These are phyloP conservation scores for Zea mays DNA, from an alignment of 176 grass and related monocot genomes.

Conservation along the genomic window DNA sequence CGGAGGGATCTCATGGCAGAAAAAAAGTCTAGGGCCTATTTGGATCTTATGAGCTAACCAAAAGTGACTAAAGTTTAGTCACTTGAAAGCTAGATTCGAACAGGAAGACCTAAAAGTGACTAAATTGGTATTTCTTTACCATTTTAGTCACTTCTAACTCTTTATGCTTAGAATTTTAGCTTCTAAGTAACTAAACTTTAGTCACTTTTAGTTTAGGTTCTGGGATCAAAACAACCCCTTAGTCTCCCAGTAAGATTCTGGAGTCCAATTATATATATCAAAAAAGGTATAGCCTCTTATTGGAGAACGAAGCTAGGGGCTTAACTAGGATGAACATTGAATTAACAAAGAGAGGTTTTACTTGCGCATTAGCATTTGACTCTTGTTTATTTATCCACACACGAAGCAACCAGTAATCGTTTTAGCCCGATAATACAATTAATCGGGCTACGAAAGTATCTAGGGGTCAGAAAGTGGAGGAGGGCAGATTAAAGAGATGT, in stretches of 20 bases:
- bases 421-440: neutral
- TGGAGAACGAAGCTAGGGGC: neutral
- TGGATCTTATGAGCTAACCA: too few species aligned
- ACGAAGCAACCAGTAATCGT: conserved; percentile 18
- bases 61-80: too few species aligned
- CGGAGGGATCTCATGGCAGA: too few species aligned
- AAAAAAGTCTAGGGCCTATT: too few species aligned
- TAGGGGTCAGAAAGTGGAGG: conserved; percentile 22
- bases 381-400: neutral
- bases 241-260: neutral
- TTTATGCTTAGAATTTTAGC: too few species aligned
- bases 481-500: neutral
- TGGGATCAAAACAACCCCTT: too few species aligned
- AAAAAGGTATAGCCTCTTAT: conserved; percentile 2
- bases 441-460: neutral
- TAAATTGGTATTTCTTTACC: too few species aligned
- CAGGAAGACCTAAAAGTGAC: too few species aligned
- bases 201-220: too few species aligned
- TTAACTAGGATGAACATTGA: neutral
- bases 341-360: conserved; percentile 29
- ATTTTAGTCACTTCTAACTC: too few species aligned
- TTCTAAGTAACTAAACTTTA: too few species aligned
- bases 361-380: conserved; percentile 44
- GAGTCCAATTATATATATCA: neutral
- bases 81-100: too few species aligned